A percentile compares a stretch with the other conserved stretches of the same genome.
phyloP scores from a whole-genome alignment of 805 yeast genomes.

The Candida palmyrensis region DNA sequence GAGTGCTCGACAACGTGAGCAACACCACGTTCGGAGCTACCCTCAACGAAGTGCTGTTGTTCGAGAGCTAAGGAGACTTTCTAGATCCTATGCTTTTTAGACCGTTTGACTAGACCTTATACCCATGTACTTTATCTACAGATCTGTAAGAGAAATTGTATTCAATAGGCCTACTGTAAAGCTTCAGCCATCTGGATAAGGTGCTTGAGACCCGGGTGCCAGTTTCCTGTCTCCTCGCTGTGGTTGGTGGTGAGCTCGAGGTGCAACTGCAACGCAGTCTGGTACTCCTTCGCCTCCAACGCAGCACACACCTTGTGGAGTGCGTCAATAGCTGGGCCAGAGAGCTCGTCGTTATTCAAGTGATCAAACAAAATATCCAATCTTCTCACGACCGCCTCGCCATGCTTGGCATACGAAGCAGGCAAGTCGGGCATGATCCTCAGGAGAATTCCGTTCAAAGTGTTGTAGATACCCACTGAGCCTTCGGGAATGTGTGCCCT shows the following conservation, averaged over 20 bases:
- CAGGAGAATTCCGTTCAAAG: constrained; percentile 49
- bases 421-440: constrained; percentile 72
- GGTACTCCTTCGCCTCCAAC: constrained; percentile 50
- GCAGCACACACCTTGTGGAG: constrained; percentile 48
- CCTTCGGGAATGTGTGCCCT: constrained; percentile 60
- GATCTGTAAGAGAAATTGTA: background rate
- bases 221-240: constrained; percentile 75
- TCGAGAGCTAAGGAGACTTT: constrained; percentile 3
- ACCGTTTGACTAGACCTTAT: too few relatives aligned
- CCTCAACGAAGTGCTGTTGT: constrained; percentile 16
- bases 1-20: constrained; percentile 16
- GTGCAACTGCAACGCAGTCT: constrained; percentile 52
- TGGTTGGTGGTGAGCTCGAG: constrained; percentile 57
- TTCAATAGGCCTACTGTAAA: constrained; percentile 10
- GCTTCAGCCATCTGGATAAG: constrained; percentile 68
- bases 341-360: constrained; percentile 66
- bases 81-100: background rate
- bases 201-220: constrained; percentile 91
- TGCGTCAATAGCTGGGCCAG: constrained; percentile 48
- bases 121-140: too few relatives aligned
- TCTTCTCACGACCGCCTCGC: constrained; percentile 78
- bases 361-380: constrained; percentile 71
- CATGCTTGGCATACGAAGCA: constrained; percentile 65
- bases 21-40: constrained; percentile 18
- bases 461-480: constrained; percentile 53